Conservation (phyloP, 805 yeast species). For the Candida pseudofarinosa region DNA sequence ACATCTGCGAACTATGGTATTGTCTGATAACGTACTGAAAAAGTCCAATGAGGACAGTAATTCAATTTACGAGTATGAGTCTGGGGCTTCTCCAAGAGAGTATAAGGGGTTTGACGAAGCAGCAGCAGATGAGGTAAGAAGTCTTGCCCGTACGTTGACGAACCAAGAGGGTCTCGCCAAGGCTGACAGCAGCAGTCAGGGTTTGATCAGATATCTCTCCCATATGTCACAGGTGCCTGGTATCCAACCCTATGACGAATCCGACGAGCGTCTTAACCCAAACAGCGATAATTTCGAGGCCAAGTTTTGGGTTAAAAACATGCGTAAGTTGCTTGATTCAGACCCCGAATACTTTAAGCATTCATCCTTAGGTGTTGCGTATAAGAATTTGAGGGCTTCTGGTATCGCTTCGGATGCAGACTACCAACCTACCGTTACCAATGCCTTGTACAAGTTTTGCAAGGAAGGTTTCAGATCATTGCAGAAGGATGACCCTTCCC, state of each 20-base stretch:
- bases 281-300: conserved; percentile 54
- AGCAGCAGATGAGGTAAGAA: conserved; percentile 30
- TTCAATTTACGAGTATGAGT: not conserved
- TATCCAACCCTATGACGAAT: conserved; percentile 28
- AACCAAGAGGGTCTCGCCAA: conserved; percentile 5
- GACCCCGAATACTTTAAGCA: conserved; percentile 66
- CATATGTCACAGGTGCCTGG: conserved; percentile 55
- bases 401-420: conserved; percentile 69
- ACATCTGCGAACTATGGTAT: too few relatives aligned
- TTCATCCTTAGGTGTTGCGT: conserved; percentile 55
- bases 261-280: conserved; percentile 53
- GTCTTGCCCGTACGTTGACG: conserved; percentile 42
- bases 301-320: conserved; percentile 63
- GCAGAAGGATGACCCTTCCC: conserved; percentile 18
- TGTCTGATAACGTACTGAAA: not conserved
- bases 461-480: conserved; percentile 14
- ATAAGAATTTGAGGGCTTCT: conserved; percentile 53
- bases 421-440: conserved; percentile 57
- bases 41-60: conserved; percentile 1
- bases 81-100: conserved; percentile 6
- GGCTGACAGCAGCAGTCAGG: conserved; percentile 16
- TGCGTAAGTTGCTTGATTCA: conserved; percentile 47
- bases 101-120: conserved; percentile 34
- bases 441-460: conserved; percentile 28
- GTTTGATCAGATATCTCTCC: conserved; percentile 36